Evolutionary conservation across 495 filamentous ascomycete genomes (phyloP).

Genomic region (Polyplosphaeria fusca): DNA sequence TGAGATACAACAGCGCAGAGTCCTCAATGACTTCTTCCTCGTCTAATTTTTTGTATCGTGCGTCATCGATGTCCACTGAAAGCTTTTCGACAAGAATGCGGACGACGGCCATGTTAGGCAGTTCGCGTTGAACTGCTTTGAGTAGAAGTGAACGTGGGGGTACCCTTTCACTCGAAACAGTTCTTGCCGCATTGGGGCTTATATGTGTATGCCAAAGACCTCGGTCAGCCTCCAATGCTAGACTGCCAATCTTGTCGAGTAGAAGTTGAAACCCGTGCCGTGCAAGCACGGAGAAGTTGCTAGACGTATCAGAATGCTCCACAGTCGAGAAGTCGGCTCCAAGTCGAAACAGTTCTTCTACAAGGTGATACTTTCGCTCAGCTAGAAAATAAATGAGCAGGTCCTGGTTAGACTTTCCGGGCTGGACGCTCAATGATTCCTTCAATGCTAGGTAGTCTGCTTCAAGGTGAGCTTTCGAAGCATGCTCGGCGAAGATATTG

Average conservation of each 20-base stretch:
- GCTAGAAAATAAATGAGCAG: too few relatives aligned
- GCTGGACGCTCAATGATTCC: too few relatives aligned
- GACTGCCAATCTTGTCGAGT: neutral
- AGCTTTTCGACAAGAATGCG: slow-evolving; percentile 45
- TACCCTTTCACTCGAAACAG: neutral
- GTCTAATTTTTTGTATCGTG: slow-evolving; percentile 11
- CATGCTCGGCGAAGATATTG: too few relatives aligned
- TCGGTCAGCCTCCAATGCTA: neutral
- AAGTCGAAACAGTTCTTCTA: neutral
- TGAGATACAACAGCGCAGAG: too few relatives aligned
- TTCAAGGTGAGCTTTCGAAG: too few relatives aligned
- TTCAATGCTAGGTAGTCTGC: too few relatives aligned
- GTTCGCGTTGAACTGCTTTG: slow-evolving; percentile 33
- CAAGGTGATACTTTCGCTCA: too few relatives aligned
- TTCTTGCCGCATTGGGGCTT: neutral
- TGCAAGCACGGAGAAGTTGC: too few relatives aligned
- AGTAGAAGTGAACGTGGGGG: slow-evolving; percentile 29
- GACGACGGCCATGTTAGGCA: slow-evolving; percentile 47
- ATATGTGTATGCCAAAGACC: neutral
- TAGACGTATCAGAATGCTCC: too few relatives aligned
- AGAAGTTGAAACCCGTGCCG: neutral
- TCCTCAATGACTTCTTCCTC: neutral
- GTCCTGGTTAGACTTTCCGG: too few relatives aligned
- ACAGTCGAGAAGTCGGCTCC: too few relatives aligned
- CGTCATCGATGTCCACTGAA: slow-evolving; percentile 41